Base-by-base conservation (phyloP, 805 yeast species). In the Kazachstania bromeliacearum region DNA sequence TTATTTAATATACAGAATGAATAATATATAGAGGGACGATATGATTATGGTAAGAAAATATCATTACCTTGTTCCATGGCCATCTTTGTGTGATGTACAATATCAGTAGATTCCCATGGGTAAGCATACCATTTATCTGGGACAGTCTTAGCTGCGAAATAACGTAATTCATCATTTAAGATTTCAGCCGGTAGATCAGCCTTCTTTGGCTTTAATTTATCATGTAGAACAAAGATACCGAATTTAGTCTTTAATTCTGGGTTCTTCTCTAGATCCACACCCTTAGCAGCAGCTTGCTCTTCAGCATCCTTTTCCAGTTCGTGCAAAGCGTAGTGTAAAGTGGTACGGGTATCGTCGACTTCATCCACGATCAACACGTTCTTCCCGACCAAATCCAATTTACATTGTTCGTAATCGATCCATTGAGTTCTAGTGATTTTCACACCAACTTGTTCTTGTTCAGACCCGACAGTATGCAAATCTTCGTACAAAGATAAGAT, bases 401-500 rank as follows among this genome's bases (percentile, higher is more conserved):
- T 62, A 39, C 82, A 71, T 48, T 77, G 79, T 37, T 70, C 62
- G 55, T 81, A 82, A 55, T 82, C 87, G 41, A 82, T 75, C 94
- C 94, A 82, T 59, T 82, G 94, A 30, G 85, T 77, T 62, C 92
- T 72, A 31, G 77, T 73, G 24, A 82, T 89, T 43, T 72, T 65
- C 23, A 75, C 71, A 37, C 89, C 88, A n/a, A 66, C 66, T 15
- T 57, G 48, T 50, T 79, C 89, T 20, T 61, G 71, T 17, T 61
- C 64, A 12, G 75, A 66, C 8, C 80, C 79, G 20, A 67, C 69
- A 18, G 81, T 68, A 31, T 71, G 77, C 37, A 83, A 59, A 49
- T 82, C 92, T 64, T 89, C 98, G 58, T 89, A 89, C 37, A 89
- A 69, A 1, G 96, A 85, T 47, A 89, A 70, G 23, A 92, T 94